phyloP scores from a whole-genome alignment of 306 rosid genomes.

The Bauhinia variegata region DNA sequence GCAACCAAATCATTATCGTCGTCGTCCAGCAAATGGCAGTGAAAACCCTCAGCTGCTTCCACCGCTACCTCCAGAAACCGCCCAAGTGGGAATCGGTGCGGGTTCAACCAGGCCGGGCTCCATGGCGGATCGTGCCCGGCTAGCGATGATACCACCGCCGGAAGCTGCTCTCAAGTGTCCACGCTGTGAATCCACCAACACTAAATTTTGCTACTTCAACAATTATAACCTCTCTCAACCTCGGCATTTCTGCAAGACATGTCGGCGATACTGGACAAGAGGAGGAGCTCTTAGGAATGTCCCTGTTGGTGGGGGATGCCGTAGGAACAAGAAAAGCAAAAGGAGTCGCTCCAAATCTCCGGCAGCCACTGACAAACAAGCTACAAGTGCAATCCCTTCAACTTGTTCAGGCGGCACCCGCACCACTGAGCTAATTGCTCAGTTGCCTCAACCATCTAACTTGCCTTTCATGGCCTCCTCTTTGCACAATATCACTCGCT shows the following conservation, averaged over 20 bases:
- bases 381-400: conserved; percentile 42
- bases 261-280: conserved; percentile 92
- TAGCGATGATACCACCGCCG: conserved; percentile 75
- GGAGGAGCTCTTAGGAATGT: conserved; percentile 88
- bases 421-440: conserved; percentile 44
- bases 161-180: conserved; percentile 90
- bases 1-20: conserved; percentile 58
- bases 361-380: conserved; percentile 37
- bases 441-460: conserved; percentile 52
- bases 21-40: conserved; percentile 34
- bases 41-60: conserved; percentile 57
- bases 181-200: conserved; percentile 83
- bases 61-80: conserved; percentile 44
- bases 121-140: conserved; percentile 87
- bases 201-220: conserved; percentile 90
- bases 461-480: conserved; percentile 71
- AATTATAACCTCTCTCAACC: conserved; percentile 86
- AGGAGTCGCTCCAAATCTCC: conserved; percentile 73
- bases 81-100: conserved; percentile 35
- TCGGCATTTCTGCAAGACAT: conserved; percentile 94
- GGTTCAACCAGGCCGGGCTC: conserved; percentile 72
- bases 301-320: conserved; percentile 94
- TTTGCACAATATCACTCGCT: conserved; percentile 63
- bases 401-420: conserved; percentile 21
- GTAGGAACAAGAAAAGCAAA: conserved; percentile 86